These are phyloP conservation scores for Boletus rubescentipes DNA, from an alignment of 768 basidiomycete genomes.

Conservation along the genomic window DNA sequence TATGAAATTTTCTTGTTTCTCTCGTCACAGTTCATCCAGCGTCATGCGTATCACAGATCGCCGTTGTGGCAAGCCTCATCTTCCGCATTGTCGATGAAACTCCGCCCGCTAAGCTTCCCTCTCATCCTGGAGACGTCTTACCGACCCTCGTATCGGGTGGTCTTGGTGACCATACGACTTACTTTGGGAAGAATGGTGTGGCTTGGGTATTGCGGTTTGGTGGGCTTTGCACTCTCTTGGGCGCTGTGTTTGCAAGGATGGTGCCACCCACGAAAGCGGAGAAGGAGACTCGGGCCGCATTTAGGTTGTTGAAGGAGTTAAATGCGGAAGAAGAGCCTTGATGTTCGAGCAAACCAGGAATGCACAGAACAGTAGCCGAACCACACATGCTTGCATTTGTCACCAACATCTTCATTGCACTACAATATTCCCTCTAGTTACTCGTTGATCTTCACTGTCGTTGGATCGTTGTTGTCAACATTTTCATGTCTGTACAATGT, in stretches of 20 bases:
- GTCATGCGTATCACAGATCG: constrained; percentile 54
- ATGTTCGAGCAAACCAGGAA: constrained; percentile 10
- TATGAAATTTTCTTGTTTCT: constrained; percentile 39
- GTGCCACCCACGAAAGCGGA: constrained; percentile 91
- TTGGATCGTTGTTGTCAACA: background rate
- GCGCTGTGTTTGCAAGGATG: constrained; percentile 74
- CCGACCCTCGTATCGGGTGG: constrained; percentile 4
- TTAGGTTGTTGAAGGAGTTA: constrained; percentile 77
- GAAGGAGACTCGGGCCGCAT: constrained; percentile 80
- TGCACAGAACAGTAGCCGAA: background rate
- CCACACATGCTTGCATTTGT: constrained; percentile 17
- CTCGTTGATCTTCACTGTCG: background rate
- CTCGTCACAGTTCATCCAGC: background rate
- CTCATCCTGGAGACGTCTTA: constrained; percentile 34
- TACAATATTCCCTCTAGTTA: constrained; percentile 6
- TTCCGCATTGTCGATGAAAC: constrained; percentile 76
- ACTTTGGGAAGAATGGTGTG: constrained; percentile 84
- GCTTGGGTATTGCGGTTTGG: constrained; percentile 95
- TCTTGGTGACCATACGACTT: constrained; percentile 51
- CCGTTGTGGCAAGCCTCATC: constrained; percentile 81
- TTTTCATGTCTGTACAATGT: constrained; percentile 2
- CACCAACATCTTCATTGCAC: background rate
- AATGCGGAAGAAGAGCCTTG: constrained; percentile 57
- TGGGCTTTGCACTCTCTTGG: constrained; percentile 78
- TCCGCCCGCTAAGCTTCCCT: constrained; percentile 5